phyloP scores from a whole-genome alignment of 2,329 filamentous ascomycete species.

The Paecilomyces sp. region DNA sequence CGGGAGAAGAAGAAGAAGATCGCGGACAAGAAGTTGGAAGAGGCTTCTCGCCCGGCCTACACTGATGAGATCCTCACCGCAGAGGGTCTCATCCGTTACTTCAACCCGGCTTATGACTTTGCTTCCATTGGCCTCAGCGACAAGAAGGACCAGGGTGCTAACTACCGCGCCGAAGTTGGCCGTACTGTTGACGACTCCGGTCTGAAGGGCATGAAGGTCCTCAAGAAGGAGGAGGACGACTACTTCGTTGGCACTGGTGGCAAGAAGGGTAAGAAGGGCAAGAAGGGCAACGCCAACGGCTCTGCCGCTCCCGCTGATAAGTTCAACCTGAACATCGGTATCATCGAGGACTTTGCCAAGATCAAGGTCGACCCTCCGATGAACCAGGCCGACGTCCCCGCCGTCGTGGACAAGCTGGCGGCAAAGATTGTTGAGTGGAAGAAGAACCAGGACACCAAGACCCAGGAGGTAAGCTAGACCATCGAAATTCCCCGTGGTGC shows the following conservation, averaged over 20 bases:
- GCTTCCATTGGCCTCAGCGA: slow-evolving; percentile 48
- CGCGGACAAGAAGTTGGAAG: slow-evolving; percentile 48
- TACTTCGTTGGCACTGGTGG: slow-evolving; percentile 67
- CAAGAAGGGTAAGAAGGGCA: slow-evolving; percentile 84
- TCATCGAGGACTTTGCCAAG: slow-evolving; percentile 83
- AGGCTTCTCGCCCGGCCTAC: slow-evolving; percentile 67
- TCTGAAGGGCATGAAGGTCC: slow-evolving; percentile 76
- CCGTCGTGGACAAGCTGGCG: slow-evolving; percentile 79
- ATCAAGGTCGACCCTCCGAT: slow-evolving; percentile 84
- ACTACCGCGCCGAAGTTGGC: slow-evolving; percentile 69
- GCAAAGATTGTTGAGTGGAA: slow-evolving; percentile 90
- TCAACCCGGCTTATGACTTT: slow-evolving; percentile 75
- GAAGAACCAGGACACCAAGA: slow-evolving; percentile 80
- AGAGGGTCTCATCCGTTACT: slow-evolving; percentile 81
- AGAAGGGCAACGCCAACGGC: slow-evolving; percentile 53
- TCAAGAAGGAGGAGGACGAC: slow-evolving; percentile 84
- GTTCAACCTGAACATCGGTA: slow-evolving; percentile 82
- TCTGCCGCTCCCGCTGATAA: slow-evolving; percentile 47
- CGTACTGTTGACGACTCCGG: slow-evolving; percentile 78
- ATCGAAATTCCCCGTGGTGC: background rate
- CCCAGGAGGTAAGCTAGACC: slow-evolving; percentile 65
- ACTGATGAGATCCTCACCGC: slow-evolving; percentile 86
- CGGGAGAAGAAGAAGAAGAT: slow-evolving; percentile 45
- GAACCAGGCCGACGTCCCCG: slow-evolving; percentile 73
- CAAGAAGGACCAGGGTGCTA: slow-evolving; percentile 48